Conservation (phyloP, 1,284 basidiomycete species). For the Ganoderma multipileum region DNA sequence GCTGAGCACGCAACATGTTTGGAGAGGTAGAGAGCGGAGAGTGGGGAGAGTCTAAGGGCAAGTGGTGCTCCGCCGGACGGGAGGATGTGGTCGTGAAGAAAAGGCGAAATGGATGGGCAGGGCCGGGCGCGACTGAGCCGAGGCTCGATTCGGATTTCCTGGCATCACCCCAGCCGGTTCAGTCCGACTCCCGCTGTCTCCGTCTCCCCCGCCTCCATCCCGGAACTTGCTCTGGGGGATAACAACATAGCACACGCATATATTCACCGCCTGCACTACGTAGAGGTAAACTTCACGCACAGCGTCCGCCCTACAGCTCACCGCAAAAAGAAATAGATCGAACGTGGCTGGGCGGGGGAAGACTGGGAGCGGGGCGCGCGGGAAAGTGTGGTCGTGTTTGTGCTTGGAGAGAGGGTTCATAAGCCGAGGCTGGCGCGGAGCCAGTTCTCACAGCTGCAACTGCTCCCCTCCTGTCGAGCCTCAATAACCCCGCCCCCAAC, state of each 20-base stretch:
- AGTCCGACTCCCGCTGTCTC: constrained; percentile 34
- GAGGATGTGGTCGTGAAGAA: constrained; percentile 35
- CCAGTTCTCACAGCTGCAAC: constrained; percentile 19
- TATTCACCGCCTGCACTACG: background rate
- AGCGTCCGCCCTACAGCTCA: background rate
- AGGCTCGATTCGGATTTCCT: constrained; percentile 24
- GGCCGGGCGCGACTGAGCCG: constrained; percentile 38
- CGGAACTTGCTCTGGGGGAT: background rate
- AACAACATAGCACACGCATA: background rate
- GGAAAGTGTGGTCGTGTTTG: constrained; percentile 42
- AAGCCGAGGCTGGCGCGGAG: constrained; percentile 21
- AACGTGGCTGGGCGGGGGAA: constrained; percentile 7
- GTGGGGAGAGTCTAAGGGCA: constrained; percentile 22
- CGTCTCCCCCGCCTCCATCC: constrained; percentile 3
- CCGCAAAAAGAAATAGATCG: background rate
- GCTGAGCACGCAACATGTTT: constrained; percentile 48
- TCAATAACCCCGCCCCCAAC: constrained; percentile 25
- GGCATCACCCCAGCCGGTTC: constrained; percentile 39
- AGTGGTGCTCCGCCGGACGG: constrained; percentile 14
- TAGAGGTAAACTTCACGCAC: background rate
- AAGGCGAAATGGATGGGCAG: constrained; percentile 34
- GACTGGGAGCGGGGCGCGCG: constrained; percentile 19
- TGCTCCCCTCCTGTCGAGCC: constrained; percentile 26
- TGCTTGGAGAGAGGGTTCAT: constrained; percentile 25
- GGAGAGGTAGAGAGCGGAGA: constrained; percentile 21